Evolutionary conservation across 768 basidiomycete species (phyloP), one percentile per base, ranked within the genome.

Genomic region (Tricholoma hemisulphureum): DNA sequence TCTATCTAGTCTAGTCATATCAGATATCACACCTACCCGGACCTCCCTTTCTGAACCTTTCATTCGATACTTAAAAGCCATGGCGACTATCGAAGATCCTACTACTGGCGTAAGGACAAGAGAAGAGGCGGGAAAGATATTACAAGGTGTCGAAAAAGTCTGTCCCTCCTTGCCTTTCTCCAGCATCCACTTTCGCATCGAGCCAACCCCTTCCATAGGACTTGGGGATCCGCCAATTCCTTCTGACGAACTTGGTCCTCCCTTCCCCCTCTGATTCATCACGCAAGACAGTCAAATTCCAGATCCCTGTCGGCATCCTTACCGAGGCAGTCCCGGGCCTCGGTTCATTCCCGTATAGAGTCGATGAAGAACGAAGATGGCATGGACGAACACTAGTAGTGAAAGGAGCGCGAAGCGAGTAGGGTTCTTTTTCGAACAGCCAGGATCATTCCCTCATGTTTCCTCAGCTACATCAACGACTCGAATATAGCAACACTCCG

Each of bases 11-110:
- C 81, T 90, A 29, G 84, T 92, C 53, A 79, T 90, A 10, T 91
- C 83, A n/a, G 93, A 95, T 69, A 91, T 95, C 57, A 78, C 89
- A 0, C 93, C 93, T 2, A 76, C 83, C 1, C 75, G 73, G 49
- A 78, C 74, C 59, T 73, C 65, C 60, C 77, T 77, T 62, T 91
- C 79, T 0, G 63, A 76, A 5, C 88, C 92, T 61, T 91, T 89
- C 64, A 65, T 70, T 50, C 67, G 66, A 0, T 93, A 94, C 65
- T 67, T 89, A 9, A 71, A 81, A 20, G 87, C 77, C 1, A 93
- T 95, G 92, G 71, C 81, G 51, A 77, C 80, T 59, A 82, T 95
- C 4, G 84, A 91, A 61, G 70, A 73, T 0, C 79, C 77, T 18
- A 16, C 48, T 13, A 29, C 52, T 21, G 58, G 76, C 1, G 75